phyloP scores from a whole-genome alignment of 139 green algal species.

The Auxenochlorella protothecoides region DNA sequence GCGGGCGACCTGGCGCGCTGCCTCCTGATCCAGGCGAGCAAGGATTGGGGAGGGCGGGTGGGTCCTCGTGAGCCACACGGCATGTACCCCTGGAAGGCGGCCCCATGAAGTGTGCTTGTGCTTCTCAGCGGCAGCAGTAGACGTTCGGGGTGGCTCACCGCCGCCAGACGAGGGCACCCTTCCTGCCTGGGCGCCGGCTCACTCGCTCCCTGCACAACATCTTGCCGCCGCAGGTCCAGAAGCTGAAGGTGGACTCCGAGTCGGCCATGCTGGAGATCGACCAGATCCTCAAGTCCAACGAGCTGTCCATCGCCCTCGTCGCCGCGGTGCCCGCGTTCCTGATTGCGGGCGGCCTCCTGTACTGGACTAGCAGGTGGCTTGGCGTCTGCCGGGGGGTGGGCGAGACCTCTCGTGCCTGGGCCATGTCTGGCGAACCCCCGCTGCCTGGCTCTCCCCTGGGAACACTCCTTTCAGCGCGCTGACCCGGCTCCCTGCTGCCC shows the following conservation, averaged over 20 bases:
- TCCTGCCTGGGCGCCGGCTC: too few species aligned
- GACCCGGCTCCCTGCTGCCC: not conserved
- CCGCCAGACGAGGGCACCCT: too few species aligned
- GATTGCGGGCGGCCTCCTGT: conserved; percentile 29
- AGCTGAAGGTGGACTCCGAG: conserved; percentile 83
- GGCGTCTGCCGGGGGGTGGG: not conserved
- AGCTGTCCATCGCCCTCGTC: conserved; percentile 72
- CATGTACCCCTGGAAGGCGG: too few species aligned
- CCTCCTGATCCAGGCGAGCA: conserved; percentile 83
- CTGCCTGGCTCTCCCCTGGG: not conserved
- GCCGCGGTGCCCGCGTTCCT: conserved; percentile 60
- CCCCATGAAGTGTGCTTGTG: too few species aligned
- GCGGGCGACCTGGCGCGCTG: conserved; percentile 60
- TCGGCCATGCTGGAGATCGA: conserved; percentile 90
- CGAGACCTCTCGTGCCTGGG: not conserved
- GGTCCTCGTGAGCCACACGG: not conserved
- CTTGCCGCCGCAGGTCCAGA: conserved; percentile 58
- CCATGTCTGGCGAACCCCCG: not conserved
- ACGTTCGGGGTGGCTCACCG: too few species aligned
- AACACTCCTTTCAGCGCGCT: too few species aligned
- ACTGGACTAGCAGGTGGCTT: conserved; percentile 4
- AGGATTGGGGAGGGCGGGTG: conserved; percentile 4
- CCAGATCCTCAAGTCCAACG: conserved; percentile 82
- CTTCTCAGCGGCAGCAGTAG: too few species aligned
- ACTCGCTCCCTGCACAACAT: too few species aligned